A percentile compares a stretch with the other conserved stretches of the same genome.
These are phyloP conservation scores for Cucumis cinereus DNA, from an alignment of 306 rosid genomes.

Conservation along the genomic window DNA sequence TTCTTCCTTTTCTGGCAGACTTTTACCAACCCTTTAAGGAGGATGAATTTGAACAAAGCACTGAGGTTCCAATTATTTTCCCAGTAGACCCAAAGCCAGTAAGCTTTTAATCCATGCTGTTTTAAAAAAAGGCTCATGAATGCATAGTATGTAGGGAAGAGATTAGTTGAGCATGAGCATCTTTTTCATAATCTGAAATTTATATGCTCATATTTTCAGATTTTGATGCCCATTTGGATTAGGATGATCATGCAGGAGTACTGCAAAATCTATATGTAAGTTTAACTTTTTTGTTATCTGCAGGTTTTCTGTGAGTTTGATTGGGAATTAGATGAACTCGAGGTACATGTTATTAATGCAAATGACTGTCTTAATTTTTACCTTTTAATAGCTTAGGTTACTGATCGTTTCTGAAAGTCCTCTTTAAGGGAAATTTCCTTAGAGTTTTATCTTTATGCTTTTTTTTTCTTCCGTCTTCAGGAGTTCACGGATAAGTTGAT, in stretches of 20 bases:
- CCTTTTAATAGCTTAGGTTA: neutral
- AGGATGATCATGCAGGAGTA: constrained; percentile 5
- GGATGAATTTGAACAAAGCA: constrained; percentile 78
- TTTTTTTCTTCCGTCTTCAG: constrained; percentile 18
- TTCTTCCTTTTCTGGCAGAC: constrained; percentile 26
- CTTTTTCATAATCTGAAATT: neutral
- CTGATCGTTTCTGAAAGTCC: neutral
- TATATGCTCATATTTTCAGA: constrained; percentile 4
- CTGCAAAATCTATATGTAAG: constrained; percentile 5
- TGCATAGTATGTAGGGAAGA: neutral
- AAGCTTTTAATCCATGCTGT: constrained; percentile 13
- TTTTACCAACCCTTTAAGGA: constrained; percentile 76
- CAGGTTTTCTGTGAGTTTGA: constrained; percentile 79
- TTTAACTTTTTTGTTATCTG: constrained; percentile 11
- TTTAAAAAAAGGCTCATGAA: neutral
- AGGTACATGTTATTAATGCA: constrained; percentile 29
- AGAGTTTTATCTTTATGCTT: neutral
- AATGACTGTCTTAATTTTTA: neutral
- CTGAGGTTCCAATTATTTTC: constrained; percentile 66
- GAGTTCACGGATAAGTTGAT: constrained; percentile 66
- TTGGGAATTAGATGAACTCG: constrained; percentile 79
- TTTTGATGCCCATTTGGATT: constrained; percentile 7
- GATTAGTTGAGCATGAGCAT: constrained; percentile 2
- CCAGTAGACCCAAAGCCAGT: constrained; percentile 73
- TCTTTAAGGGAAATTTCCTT: neutral